Evolutionary conservation across 768 basidiomycete genomes (phyloP).

Genomic region (Lyophyllum atratum): DNA sequence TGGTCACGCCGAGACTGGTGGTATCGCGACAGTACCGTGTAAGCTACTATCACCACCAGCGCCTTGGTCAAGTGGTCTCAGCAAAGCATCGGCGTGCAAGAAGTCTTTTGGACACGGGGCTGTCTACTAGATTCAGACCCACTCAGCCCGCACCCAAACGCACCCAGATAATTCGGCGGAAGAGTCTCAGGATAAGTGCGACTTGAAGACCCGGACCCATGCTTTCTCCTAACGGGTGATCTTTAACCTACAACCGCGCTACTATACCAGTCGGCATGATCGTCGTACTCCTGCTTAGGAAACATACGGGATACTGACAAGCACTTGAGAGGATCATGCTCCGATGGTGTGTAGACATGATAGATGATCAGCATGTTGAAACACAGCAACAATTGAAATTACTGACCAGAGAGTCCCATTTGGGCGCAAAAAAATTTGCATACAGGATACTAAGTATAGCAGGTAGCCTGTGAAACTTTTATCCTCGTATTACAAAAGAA

Average conservation of each 20-base stretch:
- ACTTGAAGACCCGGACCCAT: no score
- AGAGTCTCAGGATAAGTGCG: no score
- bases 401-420: not conserved
- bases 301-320: not conserved
- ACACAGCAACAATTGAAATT: not conserved
- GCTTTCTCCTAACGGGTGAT: no score
- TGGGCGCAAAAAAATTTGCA: not conserved
- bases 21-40: no score
- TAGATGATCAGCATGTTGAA: not conserved
- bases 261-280: not conserved
- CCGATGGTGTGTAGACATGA: no score
- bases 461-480: not conserved
- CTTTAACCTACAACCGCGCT: no score
- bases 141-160: not conserved
- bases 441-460: not conserved
- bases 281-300: not conserved
- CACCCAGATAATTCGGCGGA: no score
- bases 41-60: no score
- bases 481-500: not conserved
- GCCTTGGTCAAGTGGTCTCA: no score
- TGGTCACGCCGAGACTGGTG: not conserved
- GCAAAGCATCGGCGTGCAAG: not conserved
- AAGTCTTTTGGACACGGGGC: not conserved
- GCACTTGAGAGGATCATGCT: not conserved
- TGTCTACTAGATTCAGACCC: not conserved